Base-by-base conservation (phyloP, 2,329 filamentous ascomycete genomes). In the Aspergillus sp. region DNA sequence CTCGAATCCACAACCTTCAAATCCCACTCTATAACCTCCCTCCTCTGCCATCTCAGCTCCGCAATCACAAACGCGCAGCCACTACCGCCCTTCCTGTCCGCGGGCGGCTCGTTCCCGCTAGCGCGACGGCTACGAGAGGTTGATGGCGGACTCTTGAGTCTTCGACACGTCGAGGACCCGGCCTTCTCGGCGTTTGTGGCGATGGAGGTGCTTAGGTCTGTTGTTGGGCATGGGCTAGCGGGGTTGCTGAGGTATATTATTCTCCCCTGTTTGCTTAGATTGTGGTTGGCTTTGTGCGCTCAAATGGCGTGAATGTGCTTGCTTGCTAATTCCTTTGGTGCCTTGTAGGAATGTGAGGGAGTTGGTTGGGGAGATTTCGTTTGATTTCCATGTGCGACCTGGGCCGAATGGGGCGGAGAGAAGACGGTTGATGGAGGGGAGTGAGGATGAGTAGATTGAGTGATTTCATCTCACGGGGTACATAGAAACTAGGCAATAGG, bases 121-220 rank as follows among this genome's bases (percentile, higher is more conserved):
- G 83, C 82, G 5, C 75, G 81, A 4, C 82, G 83, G 30, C 78
- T 91, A 7, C 83, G 88, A 57, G 76, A 77, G 7, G 76, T 90
- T 11, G 84, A 88, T 66, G 75, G 77, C 7, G 82, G 85, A 59
- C 83, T 91, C 23, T 71, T 91, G 50, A 85, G 83, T 68, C 78
- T 89, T 3, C 74, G 80, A 55, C 88, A 91, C 72, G 83, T 91
- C 57, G 83, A 86, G 11, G 87, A 91, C 70, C 87, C 88, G 0
- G 89, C 89, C 0, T 92, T 91, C 75, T 85, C 88, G 7, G 88
- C 89, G 47, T 92, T 92, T 74, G 89, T 89, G 0, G 85, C 91
- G 13, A 79, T 91, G 64, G 89, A 92, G 72, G 86, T 92, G 9
- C 19, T 75, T 49, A 68, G 73, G 45, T 72, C 70, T 7, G 69